Conservation (phyloP, 305 asterid species). For the Fraxinus sp. region DNA sequence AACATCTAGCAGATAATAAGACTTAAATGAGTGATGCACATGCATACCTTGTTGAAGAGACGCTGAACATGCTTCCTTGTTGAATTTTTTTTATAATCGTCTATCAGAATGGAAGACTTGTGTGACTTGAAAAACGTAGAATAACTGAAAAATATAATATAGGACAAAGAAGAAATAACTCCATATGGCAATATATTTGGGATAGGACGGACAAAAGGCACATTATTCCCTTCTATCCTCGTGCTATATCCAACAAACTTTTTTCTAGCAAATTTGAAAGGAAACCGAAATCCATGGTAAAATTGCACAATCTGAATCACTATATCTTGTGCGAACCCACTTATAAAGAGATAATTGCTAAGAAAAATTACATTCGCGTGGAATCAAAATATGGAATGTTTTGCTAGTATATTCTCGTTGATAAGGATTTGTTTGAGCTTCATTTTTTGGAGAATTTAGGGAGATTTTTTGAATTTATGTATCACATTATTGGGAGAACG, state of each 20-base stretch:
- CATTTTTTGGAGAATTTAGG: no score
- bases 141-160: background rate
- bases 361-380: background rate
- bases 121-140: no score
- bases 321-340: background rate
- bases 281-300: background rate
- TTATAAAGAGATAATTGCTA: background rate
- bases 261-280: conserved; percentile 4
- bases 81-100: no score
- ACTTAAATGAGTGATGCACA: no score
- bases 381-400: background rate
- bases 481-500: no score
- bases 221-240: background rate
- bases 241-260: background rate
- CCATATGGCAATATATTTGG: conserved; percentile 6
- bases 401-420: background rate
- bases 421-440: background rate
- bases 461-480: no score
- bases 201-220: background rate
- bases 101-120: no score
- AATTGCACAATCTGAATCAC: background rate
- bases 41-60: no score
- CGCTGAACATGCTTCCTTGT: no score
- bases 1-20: no score
- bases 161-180: background rate